Percentiles rank a stretch among this genome's conserved stretches.
phyloP scores from a whole-genome alignment of 371 early-diverging fungal species.

The Phascolomyces articulosus region DNA sequence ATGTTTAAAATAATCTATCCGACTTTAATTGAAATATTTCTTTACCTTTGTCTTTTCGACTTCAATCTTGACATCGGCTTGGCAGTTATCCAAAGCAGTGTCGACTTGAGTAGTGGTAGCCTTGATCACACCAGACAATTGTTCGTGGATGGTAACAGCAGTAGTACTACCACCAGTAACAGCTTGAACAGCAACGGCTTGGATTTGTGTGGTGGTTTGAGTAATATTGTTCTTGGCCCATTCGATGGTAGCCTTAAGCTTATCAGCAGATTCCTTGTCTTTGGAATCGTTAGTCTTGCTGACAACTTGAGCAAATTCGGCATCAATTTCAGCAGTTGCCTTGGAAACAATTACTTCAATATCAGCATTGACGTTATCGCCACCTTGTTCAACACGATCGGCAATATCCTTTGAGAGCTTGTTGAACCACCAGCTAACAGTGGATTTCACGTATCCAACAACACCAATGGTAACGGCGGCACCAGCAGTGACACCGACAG shows the following conservation, averaged over 20 bases:
- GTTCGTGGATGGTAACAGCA: constrained; percentile 5
- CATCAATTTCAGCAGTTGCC: constrained; percentile 16
- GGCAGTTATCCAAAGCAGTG: constrained; percentile 17
- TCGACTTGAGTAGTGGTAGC: constrained; percentile 27
- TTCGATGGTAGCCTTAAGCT: constrained; percentile 16
- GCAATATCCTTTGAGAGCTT: constrained; percentile 32
- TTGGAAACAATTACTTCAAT: constrained; percentile 39
- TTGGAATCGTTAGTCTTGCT: neutral
- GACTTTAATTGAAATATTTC: neutral
- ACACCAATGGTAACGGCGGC: constrained; percentile 19
- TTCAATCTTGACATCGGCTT: constrained; percentile 3
- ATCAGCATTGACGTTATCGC: constrained; percentile 25
- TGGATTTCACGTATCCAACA: constrained; percentile 25
- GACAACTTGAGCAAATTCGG: neutral
- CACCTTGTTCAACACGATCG: constrained; percentile 33
- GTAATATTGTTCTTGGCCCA: constrained; percentile 15
- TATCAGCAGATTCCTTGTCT: neutral
- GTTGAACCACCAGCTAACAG: constrained; percentile 33
- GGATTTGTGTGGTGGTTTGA: constrained; percentile 9
- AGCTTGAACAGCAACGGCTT: constrained; percentile 16
- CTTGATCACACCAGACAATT: constrained; percentile 29
- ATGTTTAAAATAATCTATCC: neutral
- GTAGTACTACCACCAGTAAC: neutral
- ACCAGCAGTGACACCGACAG: neutral
- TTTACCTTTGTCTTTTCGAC: neutral